These are phyloP conservation scores for Sphaerulina musiva DNA, from an alignment of 2,329 filamentous ascomycete species.

Conservation along the genomic window DNA sequence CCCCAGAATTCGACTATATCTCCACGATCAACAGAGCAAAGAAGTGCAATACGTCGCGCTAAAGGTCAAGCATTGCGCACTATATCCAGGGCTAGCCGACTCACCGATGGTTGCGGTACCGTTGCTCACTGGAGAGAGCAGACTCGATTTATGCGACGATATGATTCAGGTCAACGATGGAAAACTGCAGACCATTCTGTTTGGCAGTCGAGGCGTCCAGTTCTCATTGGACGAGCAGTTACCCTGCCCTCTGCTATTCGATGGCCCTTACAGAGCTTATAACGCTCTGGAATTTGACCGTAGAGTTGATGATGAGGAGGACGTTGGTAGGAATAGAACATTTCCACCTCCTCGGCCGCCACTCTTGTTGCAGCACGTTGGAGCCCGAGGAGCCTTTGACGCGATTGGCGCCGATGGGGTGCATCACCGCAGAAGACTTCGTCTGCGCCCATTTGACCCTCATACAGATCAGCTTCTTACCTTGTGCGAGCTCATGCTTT, in stretches of 20 bases:
- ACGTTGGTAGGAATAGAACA: slow-evolving; percentile 28
- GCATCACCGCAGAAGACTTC: slow-evolving; percentile 28
- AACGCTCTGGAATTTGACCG: slow-evolving; percentile 11
- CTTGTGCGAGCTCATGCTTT: slow-evolving; percentile 28
- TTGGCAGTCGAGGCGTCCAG: slow-evolving; percentile 22
- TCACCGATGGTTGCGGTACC: slow-evolving; percentile 23
- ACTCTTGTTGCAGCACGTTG: slow-evolving; percentile 18
- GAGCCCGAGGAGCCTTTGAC: slow-evolving; percentile 22
- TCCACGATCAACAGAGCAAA: slow-evolving; percentile 24
- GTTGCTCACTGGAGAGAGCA: slow-evolving; percentile 17
- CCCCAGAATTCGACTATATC: slow-evolving; percentile 23
- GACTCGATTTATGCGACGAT: slow-evolving; percentile 20
- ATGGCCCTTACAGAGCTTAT: slow-evolving; percentile 23
- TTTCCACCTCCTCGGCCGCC: slow-evolving; percentile 14
- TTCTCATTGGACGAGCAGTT: slow-evolving; percentile 21
- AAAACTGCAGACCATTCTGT: slow-evolving; percentile 18
- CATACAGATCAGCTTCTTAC: slow-evolving; percentile 24
- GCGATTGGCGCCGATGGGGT: slow-evolving; percentile 23
- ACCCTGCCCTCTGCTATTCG: slow-evolving; percentile 21
- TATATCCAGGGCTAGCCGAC: slow-evolving; percentile 22
- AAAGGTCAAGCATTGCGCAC: slow-evolving; percentile 23
- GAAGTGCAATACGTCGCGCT: slow-evolving; percentile 23
- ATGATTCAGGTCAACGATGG: slow-evolving; percentile 23
- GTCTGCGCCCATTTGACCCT: slow-evolving; percentile 23
- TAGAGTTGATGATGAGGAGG: slow-evolving; percentile 9